phyloP scores from a whole-genome alignment of 2,329 filamentous ascomycete species.

The Chaetoscypha palmicola region DNA sequence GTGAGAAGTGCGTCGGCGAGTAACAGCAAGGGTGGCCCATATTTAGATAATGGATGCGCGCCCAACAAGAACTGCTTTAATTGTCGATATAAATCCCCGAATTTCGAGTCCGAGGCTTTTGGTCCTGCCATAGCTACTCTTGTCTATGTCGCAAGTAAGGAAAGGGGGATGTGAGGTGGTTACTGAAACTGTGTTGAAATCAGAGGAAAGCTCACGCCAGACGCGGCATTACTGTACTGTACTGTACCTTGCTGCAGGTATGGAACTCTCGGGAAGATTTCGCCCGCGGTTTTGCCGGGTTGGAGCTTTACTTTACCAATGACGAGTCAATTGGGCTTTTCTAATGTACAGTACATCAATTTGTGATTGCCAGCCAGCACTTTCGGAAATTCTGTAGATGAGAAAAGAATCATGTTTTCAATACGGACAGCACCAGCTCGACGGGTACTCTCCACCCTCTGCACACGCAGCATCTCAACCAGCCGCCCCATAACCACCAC shows the following conservation, averaged over 20 bases:
- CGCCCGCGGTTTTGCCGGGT: too few species aligned
- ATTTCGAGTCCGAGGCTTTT: constrained; percentile 5
- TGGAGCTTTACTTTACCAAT: too few species aligned
- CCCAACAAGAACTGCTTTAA: constrained; percentile 23
- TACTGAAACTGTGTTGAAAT: too few species aligned
- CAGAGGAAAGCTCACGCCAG: not conserved
- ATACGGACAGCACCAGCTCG: constrained; percentile 14
- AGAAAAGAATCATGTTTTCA: constrained; percentile 17
- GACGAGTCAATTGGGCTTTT: too few species aligned
- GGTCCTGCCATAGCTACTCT: constrained; percentile 6
- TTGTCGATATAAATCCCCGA: constrained; percentile 16
- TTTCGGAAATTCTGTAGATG: not conserved
- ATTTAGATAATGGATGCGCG: constrained; percentile 24
- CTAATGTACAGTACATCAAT: too few species aligned
- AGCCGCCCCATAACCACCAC: constrained; percentile 1
- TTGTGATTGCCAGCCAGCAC: not conserved
- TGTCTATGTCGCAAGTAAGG: too few species aligned
- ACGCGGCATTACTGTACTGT: too few species aligned
- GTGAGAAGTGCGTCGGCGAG: constrained; percentile 27
- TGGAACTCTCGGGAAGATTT: too few species aligned
- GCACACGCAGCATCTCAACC: constrained; percentile 12
- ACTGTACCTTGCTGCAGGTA: too few species aligned
- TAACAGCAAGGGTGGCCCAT: constrained; percentile 21
- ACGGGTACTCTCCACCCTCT: constrained; percentile 5
- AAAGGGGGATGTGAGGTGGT: too few species aligned